phyloP scores from a whole-genome alignment of 345 rosid genomes.

The Psidium friedrichsthalianum region DNA sequence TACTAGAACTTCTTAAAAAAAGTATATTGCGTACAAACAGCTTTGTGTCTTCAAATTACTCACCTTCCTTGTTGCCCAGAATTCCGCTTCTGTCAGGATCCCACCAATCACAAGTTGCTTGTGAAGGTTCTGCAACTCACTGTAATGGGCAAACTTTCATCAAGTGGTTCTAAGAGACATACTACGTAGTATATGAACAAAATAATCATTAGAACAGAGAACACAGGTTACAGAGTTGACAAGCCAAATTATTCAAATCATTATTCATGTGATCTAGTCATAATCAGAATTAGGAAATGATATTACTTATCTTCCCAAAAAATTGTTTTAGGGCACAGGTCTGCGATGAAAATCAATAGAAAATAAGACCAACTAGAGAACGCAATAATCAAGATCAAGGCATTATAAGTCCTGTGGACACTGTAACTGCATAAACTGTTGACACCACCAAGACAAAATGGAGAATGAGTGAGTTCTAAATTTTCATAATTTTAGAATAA shows the following conservation, averaged over 20 bases:
- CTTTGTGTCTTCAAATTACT: background rate
- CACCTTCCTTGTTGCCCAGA: constrained; percentile 98
- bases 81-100: constrained; percentile 71
- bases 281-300: background rate
- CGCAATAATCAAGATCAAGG: background rate
- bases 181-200: background rate
- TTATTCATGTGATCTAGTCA: background rate
- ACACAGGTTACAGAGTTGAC: background rate
- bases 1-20: background rate
- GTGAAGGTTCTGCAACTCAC: constrained; percentile 79
- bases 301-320: background rate
- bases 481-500: background rate
- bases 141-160: constrained; percentile 16
- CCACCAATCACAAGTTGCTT: constrained; percentile 50
- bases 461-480: background rate
- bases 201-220: background rate
- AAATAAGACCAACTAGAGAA: background rate
- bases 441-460: background rate
- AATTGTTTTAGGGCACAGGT: background rate
- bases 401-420: background rate
- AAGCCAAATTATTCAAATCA: background rate
- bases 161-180: constrained; percentile 1
- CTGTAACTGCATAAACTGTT: background rate
- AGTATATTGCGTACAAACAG: background rate
- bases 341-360: background rate